Evolutionary conservation across 306 rosid genomes (phyloP), one percentile per base, ranked within the genome.

Genomic region (Ceratonia siliqua): DNA sequence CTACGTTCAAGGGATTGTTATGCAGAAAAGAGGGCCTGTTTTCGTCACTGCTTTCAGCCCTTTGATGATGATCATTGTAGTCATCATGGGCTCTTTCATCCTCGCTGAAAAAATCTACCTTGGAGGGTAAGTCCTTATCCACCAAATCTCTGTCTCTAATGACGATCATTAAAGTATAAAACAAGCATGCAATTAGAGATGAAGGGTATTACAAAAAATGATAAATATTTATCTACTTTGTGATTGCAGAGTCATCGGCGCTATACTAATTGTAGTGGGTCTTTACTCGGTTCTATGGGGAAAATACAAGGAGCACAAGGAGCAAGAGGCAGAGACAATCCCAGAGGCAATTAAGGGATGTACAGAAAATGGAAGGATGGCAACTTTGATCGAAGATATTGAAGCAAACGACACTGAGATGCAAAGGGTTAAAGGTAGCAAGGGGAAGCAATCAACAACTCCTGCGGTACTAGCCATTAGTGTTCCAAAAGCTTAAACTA

Each of bases 41-140:
- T 94, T 94, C n/a, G 97, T 82, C 7, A 92, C 99, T 2, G 94
- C 99, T 69, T 94, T 94, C 63, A 92, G 97, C 79, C 99, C 99
- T 73, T 77, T 94, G 61, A 92, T 91, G 92, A 92, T 92, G 97
- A 90, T 94, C 82, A 88, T 94, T 32, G 97, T 89, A 0, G 97
- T 97, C 1, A 62, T 86, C 38, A 89, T 94, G 88, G 99, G 93
- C 4, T 85, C 97, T 62, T 86, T 94, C 82, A 88, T 94, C 72
- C 92, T 94, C 6, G 90, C 95, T 2, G 97, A 94, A 65, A 84
- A 88, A 20, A 83, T 90, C 39, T 91, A 92, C 68, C 76, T 94
- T 13, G 99, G 97, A 87, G 94, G 93, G 99, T 94, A 80, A 33
- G 57, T 55, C 0, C 52, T 43, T 25, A 11, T 15, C 69, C 59